Conservation (phyloP, 805 yeast genomes). For the Myxozyma vanderwaltii region DNA sequence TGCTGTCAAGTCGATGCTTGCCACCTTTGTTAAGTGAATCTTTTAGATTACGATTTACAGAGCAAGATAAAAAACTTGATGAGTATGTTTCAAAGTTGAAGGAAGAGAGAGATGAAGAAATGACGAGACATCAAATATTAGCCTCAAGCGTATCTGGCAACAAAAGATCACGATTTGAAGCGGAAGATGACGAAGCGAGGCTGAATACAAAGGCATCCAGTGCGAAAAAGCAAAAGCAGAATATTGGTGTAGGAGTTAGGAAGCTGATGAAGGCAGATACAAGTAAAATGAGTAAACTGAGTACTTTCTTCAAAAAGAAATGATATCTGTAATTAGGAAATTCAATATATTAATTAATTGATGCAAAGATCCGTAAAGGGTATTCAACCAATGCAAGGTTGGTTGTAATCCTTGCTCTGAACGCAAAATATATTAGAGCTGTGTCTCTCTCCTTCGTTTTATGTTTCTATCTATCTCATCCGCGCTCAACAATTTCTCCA, state of each 20-base stretch:
- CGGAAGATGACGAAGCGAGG: conserved; percentile 17
- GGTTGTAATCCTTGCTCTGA: no score
- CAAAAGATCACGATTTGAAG: conserved; percentile 21
- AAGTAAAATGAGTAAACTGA: conserved; percentile 38
- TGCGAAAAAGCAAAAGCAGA: conserved; percentile 2
- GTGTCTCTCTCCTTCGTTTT: neutral
- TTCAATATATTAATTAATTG: neutral
- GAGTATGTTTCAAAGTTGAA: conserved; percentile 29
- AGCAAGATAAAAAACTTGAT: conserved; percentile 36
- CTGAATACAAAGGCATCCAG: conserved; percentile 12
- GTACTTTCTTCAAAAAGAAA: conserved; percentile 42
- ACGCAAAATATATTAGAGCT: no score
- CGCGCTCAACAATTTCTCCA: neutral
- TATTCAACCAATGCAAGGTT: no score
- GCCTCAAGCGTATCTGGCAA: conserved; percentile 16
- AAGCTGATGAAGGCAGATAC: conserved; percentile 32
- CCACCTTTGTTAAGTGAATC: conserved; percentile 29
- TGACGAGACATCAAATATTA: conserved; percentile 28
- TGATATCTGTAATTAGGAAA: neutral
- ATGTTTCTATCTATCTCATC: neutral
- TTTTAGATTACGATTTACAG: conserved; percentile 4
- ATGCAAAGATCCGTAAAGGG: no score
- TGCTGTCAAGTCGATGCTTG: conserved; percentile 36
- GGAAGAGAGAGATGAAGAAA: conserved; percentile 29
- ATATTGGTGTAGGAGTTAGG: conserved; percentile 24